Evolutionary conservation across 78 protist species (phyloP).

Genomic region (Dictyostelium capitatum): DNA sequence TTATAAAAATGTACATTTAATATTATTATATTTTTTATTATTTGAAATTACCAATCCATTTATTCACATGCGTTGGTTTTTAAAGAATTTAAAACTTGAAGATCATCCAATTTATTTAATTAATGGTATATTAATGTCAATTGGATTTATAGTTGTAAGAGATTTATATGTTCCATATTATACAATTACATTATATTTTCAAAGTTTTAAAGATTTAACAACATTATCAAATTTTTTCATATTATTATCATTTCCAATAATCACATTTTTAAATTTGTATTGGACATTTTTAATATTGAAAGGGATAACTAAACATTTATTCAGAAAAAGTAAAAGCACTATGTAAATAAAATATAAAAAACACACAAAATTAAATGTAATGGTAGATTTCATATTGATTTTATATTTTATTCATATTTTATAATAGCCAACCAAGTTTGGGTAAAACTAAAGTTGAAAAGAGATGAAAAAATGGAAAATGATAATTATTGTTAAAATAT

Average conservation of each 20-base stretch:
- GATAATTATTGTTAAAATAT: too few relatives aligned
- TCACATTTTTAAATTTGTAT: not conserved
- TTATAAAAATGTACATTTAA: not conserved
- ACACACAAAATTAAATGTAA: too few relatives aligned
- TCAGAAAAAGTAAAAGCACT: not conserved
- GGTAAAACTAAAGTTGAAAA: too few relatives aligned
- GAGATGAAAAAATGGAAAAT: too few relatives aligned
- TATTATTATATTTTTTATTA: not conserved
- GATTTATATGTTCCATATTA: not conserved
- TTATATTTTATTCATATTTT: too few relatives aligned
- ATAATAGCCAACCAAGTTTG: too few relatives aligned
- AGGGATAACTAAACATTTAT: not conserved
- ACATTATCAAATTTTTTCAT: not conserved
- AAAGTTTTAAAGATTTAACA: not conserved
- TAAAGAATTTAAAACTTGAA: not conserved
- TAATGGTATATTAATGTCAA: not conserved
- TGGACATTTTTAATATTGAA: not conserved
- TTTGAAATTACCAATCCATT: constrained; percentile 3
- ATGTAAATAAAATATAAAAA: too few relatives aligned
- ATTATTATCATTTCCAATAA: not conserved
- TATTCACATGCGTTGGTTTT: constrained; percentile 6
- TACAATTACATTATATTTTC: not conserved
- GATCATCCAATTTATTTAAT: not conserved
- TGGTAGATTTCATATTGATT: too few relatives aligned
- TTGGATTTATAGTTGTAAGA: not conserved